phyloP scores from a whole-genome alignment of 495 filamentous ascomycete genomes.

The Paragyromitra xinjiangensis region DNA sequence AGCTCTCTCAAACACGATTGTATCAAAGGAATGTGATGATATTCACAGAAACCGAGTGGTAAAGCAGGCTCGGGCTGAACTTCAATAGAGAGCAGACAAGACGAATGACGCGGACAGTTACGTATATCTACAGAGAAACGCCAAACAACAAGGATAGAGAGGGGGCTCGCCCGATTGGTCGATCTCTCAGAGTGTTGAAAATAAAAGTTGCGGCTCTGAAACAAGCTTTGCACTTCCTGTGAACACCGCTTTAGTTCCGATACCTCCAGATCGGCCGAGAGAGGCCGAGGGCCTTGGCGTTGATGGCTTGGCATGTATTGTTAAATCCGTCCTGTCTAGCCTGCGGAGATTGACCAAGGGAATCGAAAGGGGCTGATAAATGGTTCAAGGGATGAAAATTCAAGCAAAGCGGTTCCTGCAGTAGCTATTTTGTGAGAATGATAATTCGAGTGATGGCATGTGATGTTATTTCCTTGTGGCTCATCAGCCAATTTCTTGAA shows the following conservation, averaged over 20 bases:
- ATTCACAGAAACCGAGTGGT: background rate
- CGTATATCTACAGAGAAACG: background rate
- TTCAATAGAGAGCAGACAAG: background rate
- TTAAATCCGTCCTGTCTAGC: background rate
- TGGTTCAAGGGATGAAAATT: too few relatives aligned
- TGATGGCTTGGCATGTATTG: background rate
- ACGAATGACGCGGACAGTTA: background rate
- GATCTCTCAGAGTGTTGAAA: background rate
- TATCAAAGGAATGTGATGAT: background rate
- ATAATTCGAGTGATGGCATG: background rate
- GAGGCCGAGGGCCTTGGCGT: background rate
- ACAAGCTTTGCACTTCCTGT: background rate
- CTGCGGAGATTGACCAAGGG: too few relatives aligned
- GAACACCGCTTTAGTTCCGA: background rate
- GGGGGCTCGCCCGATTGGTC: background rate
- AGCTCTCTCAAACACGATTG: background rate
- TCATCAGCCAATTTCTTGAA: background rate
- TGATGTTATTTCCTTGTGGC: background rate
- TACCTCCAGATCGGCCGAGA: conserved; percentile 17
- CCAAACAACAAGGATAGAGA: background rate
- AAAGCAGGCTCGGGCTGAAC: background rate
- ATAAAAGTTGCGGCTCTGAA: conserved; percentile 12
- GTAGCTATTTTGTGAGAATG: too few relatives aligned
- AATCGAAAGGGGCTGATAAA: too few relatives aligned
- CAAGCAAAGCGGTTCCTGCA: too few relatives aligned